Base-by-base conservation (phyloP, 1,139 yeast genomes). In the Tardiomyces depauwii region DNA sequence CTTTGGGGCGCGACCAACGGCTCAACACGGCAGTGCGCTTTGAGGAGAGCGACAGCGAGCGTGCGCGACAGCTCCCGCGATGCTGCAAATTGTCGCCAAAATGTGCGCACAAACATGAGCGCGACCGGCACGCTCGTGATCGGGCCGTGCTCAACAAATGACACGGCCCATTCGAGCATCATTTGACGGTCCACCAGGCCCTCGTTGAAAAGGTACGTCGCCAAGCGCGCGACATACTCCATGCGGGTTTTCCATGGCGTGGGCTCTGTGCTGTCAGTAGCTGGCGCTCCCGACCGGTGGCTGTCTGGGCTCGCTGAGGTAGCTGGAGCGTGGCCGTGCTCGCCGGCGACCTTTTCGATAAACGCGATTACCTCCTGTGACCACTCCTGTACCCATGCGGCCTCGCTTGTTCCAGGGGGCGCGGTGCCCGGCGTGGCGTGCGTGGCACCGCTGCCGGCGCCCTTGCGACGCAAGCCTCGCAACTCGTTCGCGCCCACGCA, bases 401-500 rank as follows among this genome's bases (percentile, higher is more conserved):
- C 62, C 51, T 80, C 84, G 14, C 78, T 66, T 1, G 56, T 53
- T 13, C 45, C 50, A 12, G 55, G 49, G 23, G 49, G 45, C 18
- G 57, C 42, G 36, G 56, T 49, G 51, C 59, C 47, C 10, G 50
- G 39, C 7, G 52, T 48, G 18, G n/a, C 21, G 21, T 13, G n/a
- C 13, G 30, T 6, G 9, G 33, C 16, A 6, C 28, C 14, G 30
- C 5, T 23, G 33, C n/a, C 23, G 18, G 44, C 13, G n/a, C 39
- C 30, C 50, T 80, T 83, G 45, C 86, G 70, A 48, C 78, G 74
- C 43, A 86, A 63, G 3, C 83, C 77, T 36, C 88, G 65, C 47
- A 84, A 74, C 58, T 89, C 97, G 49, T 88, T 85, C 14, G 84
- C 80, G 16, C 91, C 78, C 1, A 88, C 86, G 62, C 96, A 85